Base-by-base conservation (phyloP, 2,329 filamentous ascomycete genomes). In the Sporothrix inflata region DNA sequence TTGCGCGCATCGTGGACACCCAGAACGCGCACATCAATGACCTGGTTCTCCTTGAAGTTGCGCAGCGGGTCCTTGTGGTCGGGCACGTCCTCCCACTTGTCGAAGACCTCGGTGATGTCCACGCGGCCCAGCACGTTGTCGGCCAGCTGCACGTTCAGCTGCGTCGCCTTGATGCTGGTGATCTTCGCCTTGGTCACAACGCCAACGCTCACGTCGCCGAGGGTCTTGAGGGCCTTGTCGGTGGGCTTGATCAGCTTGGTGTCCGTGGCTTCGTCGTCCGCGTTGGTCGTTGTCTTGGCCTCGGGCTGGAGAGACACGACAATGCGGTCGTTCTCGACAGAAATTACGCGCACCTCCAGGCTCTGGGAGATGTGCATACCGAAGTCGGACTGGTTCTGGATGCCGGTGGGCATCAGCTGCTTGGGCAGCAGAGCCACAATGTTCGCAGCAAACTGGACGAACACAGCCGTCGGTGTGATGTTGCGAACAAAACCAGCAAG, bases 101-200 rank as follows among this genome's bases (percentile, higher is more conserved):
- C 92, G 79, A 97, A 99, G 14, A 94, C 83, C 79, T 98, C 94
- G 0, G 96, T 97, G 6, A 96, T 89, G 78, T 98, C 95, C 73
- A 99, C 90, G 21, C 96, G 93, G n/a, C 95, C 96, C 79, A 97
- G 93, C 9, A 97, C 86, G 75, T 94, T 94, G 78, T 97, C 93
- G 57, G 93, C 91, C 68, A 98, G 86, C 76, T 92, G 89, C 6
- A 99, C 94, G 76, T 98, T 98, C 71, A 98, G 84, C 79, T 99
- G 96, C 0, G 95, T 98, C 66, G 91, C 91, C 81, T 97, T 97
- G 78, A 98, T 84, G 0, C 93, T 93, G n/a, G 88, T 88, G 60
- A 99, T 88, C 76, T 87, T 91, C 51, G 92, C 95, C 78, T 92
- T 94, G 8, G 90, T 90, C 63, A 92, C 80, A 75, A 87, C 91